phyloP scores from a whole-genome alignment of 2,329 filamentous ascomycete species.

The Trichophyton mentagrophytes region DNA sequence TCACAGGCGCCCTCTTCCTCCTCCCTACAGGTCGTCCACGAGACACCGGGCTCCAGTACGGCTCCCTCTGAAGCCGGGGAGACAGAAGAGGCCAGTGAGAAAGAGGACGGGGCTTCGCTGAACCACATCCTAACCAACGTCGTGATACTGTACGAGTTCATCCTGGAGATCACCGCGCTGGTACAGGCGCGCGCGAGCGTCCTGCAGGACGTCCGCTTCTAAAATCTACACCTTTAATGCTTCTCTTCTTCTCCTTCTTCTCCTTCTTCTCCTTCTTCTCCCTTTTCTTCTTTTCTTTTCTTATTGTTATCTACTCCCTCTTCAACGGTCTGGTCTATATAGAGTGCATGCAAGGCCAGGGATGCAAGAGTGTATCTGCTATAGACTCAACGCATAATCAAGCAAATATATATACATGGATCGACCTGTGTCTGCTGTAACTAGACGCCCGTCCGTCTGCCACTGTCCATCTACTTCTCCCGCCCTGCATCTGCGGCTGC shows the following conservation, averaged over 20 bases:
- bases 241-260: no score
- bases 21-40: constrained; percentile 15
- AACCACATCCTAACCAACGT: constrained; percentile 71
- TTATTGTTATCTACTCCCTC: not conserved
- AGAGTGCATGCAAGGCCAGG: no score
- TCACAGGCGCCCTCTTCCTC: not conserved
- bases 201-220: constrained; percentile 61
- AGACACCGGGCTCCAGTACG: not conserved
- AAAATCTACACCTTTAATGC: no score
- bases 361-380: no score
- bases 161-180: constrained; percentile 62
- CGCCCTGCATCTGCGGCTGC: not conserved
- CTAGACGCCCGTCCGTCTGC: not conserved
- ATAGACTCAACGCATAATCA: no score
- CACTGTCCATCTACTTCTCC: not conserved
- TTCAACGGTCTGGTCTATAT: no score
- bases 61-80: constrained; percentile 1
- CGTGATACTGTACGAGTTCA: constrained; percentile 65
- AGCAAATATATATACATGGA: no score
- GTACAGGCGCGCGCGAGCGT: constrained; percentile 61
- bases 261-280: no score
- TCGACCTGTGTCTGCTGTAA: no score
- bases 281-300: no score
- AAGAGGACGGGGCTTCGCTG: constrained; percentile 46
- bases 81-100: constrained; percentile 11